A percentile compares a stretch with the other conserved stretches of the same genome.
Evolutionary conservation across 768 basidiomycete genomes (phyloP).

Genomic region (Jaapia argillacea): DNA sequence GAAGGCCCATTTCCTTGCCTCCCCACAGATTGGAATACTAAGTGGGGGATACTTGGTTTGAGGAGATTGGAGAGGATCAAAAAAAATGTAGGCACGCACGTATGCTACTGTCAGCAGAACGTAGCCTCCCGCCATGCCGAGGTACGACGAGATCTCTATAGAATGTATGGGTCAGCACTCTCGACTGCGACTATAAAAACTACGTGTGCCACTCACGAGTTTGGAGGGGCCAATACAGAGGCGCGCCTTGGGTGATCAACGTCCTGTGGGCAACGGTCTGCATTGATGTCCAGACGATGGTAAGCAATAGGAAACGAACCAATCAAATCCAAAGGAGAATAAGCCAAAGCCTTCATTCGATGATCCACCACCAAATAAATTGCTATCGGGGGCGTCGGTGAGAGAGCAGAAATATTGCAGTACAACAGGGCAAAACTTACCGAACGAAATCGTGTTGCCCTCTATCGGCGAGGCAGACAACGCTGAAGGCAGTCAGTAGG

Average conservation of each 20-base stretch:
- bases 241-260: conserved; percentile 42
- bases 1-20: conserved; percentile 20
- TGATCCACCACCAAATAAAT: conserved; percentile 32
- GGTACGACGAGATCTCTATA: conserved; percentile 31
- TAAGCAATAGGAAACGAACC: too few species aligned
- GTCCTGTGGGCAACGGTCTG: conserved; percentile 22
- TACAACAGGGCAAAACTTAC: too few species aligned
- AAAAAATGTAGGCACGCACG: conserved; percentile 4
- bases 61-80: background rate
- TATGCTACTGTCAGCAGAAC: conserved; percentile 29
- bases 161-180: too few species aligned
- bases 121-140: conserved; percentile 40
- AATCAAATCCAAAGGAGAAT: conserved; percentile 35
- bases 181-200: background rate
- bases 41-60: conserved; percentile 7
- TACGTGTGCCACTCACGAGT: conserved; percentile 27
- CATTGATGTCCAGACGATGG: too few species aligned
- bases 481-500: conserved; percentile 35
- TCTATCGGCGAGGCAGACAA: conserved; percentile 38
- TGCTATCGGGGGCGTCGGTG: too few species aligned
- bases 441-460: conserved; percentile 33
- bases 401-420: too few species aligned
- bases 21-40: conserved; percentile 34
- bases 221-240: conserved; percentile 45
- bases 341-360: conserved; percentile 43